Evolutionary conservation across 169 alveolate species (phyloP).

Genomic region (Eimeria necatrix): DNA sequence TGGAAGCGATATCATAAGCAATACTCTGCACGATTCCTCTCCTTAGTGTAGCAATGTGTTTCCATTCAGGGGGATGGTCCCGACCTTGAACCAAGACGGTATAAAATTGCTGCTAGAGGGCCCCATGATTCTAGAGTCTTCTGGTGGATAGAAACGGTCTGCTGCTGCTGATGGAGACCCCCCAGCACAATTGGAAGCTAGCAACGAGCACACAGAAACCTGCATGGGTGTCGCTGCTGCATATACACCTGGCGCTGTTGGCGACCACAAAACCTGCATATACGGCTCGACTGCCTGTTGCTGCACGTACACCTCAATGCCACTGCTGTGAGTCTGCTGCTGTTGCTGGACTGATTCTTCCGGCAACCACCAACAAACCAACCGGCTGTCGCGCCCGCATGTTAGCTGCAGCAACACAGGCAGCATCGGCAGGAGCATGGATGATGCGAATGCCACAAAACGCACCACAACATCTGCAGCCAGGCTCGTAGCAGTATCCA

Average conservation of each 20-base stretch:
- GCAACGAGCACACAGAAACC: conserved; percentile 42
- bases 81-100: conserved; percentile 76
- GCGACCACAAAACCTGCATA: conserved; percentile 77
- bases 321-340: conserved; percentile 71
- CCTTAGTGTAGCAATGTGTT: too few species aligned
- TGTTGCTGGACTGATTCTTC: background rate
- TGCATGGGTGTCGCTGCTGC: conserved; percentile 78
- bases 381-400: conserved; percentile 79
- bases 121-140: conserved; percentile 58
- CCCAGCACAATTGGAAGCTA: background rate
- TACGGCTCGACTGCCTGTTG: conserved; percentile 75
- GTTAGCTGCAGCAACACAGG: conserved; percentile 71
- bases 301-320: conserved; percentile 75
- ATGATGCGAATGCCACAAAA: background rate
- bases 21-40: background rate
- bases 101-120: conserved; percentile 38
- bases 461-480: background rate
- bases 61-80: too few species aligned
- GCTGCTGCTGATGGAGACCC: background rate
- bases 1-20: background rate
- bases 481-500: background rate
- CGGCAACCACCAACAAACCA: conserved; percentile 79
- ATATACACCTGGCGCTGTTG: conserved; percentile 73
- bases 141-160: background rate
- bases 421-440: conserved; percentile 43